Evolutionary conservation across 495 filamentous ascomycete genomes (phyloP).

Genomic region (Achaetomiella virescens): DNA sequence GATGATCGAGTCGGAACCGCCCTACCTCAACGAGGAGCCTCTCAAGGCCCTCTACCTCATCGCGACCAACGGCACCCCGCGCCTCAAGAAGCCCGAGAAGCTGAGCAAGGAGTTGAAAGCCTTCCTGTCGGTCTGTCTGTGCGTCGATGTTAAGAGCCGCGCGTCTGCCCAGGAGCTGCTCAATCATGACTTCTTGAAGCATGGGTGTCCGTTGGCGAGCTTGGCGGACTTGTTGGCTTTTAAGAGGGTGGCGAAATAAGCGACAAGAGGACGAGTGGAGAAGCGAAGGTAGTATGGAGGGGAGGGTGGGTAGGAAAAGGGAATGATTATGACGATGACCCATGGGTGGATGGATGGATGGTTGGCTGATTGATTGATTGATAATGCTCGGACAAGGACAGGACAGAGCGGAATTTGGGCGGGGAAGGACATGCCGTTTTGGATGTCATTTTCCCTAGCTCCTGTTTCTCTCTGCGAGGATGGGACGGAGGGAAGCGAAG

Average conservation of each 20-base stretch:
- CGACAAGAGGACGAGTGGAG: neutral
- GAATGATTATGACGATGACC: neutral
- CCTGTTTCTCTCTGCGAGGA: no score
- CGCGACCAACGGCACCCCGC: constrained; percentile 93
- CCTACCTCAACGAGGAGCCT: constrained; percentile 95
- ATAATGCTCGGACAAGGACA: neutral
- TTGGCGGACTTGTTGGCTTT: constrained; percentile 83
- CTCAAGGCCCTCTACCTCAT: constrained; percentile 96
- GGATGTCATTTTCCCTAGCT: neutral
- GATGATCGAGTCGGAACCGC: constrained; percentile 98
- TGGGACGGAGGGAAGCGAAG: no score
- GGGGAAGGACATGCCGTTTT: neutral
- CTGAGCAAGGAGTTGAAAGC: constrained; percentile 93
- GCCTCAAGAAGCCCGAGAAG: constrained; percentile 95
- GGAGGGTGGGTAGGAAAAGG: neutral
- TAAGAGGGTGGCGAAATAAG: constrained; percentile 49
- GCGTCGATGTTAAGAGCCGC: constrained; percentile 90
- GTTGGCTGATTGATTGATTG: neutral
- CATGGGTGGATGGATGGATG: neutral
- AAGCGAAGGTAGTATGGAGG: neutral
- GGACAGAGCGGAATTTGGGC: no score
- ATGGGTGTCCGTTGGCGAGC: constrained; percentile 71
- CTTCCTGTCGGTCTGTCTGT: constrained; percentile 91
- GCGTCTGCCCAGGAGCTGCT: constrained; percentile 86
- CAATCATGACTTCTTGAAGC: constrained; percentile 69